phyloP scores from a whole-genome alignment of 116 monocot species.

The Dioscorea cayenensis region DNA sequence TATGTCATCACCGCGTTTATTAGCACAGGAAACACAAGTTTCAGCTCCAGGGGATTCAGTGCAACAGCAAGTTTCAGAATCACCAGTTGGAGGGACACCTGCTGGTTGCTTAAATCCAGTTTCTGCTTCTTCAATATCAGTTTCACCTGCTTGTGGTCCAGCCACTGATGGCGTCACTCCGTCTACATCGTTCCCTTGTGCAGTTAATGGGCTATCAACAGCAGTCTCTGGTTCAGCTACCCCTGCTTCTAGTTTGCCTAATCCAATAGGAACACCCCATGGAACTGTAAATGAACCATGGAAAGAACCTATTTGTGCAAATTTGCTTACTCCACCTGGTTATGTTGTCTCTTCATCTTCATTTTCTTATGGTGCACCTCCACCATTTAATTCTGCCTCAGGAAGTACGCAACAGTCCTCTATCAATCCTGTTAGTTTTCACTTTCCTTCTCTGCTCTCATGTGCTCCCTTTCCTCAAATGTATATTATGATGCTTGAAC shows the following conservation, averaged over 20 bases:
- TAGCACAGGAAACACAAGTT: slow-evolving; percentile 21
- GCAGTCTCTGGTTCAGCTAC: slow-evolving; percentile 8
- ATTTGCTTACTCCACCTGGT: slow-evolving; percentile 29
- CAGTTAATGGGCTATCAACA: slow-evolving; percentile 12
- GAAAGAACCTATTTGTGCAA: slow-evolving; percentile 38
- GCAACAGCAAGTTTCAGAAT: slow-evolving; percentile 21
- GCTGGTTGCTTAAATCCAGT: slow-evolving; percentile 8
- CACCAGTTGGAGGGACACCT: slow-evolving; percentile 6
- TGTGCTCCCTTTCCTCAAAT: not conserved
- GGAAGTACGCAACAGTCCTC: slow-evolving; percentile 36
- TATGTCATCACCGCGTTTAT: slow-evolving; percentile 28
- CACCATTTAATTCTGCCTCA: slow-evolving; percentile 33
- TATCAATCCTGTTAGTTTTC: slow-evolving; percentile 39
- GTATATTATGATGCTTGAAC: slow-evolving; percentile 1
- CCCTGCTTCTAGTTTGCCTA: slow-evolving; percentile 11
- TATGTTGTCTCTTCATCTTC: slow-evolving; percentile 43
- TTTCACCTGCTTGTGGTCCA: slow-evolving; percentile 20
- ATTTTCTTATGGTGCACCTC: slow-evolving; percentile 44
- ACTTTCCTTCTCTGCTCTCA: slow-evolving; percentile 3
- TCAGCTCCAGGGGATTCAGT: slow-evolving; percentile 12
- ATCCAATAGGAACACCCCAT: slow-evolving; percentile 11
- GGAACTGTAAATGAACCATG: slow-evolving; percentile 27
- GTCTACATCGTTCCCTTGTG: slow-evolving; percentile 10
- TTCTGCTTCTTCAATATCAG: slow-evolving; percentile 1
- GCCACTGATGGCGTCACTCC: slow-evolving; percentile 2